These are phyloP conservation scores for Colletotrichum sp. DNA, from an alignment of 2,329 filamentous ascomycete genomes.

Conservation along the genomic window DNA sequence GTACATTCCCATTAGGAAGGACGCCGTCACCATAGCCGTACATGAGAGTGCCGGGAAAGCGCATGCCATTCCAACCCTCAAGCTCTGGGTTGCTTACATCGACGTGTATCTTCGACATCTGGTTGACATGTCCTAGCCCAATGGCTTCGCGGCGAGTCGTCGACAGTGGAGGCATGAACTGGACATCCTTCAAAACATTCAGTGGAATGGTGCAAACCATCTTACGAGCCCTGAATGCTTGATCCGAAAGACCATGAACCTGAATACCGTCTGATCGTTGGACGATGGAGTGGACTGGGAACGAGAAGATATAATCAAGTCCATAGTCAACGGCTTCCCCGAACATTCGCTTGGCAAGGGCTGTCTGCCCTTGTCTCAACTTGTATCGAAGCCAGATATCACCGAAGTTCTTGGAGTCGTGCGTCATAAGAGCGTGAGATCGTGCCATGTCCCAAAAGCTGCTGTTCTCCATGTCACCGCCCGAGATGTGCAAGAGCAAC, in stretches of 20 bases:
- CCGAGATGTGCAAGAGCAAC: slow-evolving; percentile 29
- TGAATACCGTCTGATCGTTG: not conserved
- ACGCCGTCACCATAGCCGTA: slow-evolving; percentile 50
- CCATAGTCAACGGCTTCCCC: slow-evolving; percentile 26
- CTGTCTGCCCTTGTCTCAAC: slow-evolving; percentile 32
- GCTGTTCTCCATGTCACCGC: slow-evolving; percentile 28
- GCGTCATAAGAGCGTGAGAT: slow-evolving; percentile 25
- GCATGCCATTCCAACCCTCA: not conserved
- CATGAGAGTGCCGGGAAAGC: slow-evolving; percentile 29
- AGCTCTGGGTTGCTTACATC: slow-evolving; percentile 21
- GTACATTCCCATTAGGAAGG: slow-evolving; percentile 49
- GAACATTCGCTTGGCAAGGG: slow-evolving; percentile 30
- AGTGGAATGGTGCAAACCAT: slow-evolving; percentile 32
- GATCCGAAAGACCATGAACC: not conserved
- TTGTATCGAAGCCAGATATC: slow-evolving; percentile 29
- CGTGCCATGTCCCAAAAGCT: slow-evolving; percentile 27
- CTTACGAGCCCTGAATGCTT: slow-evolving; percentile 20
- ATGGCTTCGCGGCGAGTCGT: slow-evolving; percentile 23
- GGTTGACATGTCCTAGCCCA: slow-evolving; percentile 20
- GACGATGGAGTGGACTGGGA: slow-evolving; percentile 24
- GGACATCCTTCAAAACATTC: slow-evolving; percentile 16
- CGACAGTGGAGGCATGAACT: slow-evolving; percentile 25
- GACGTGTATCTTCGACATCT: slow-evolving; percentile 24
- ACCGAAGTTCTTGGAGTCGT: slow-evolving; percentile 27
- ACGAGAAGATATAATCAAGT: slow-evolving; percentile 31